phyloP scores from a whole-genome alignment of 768 basidiomycete genomes.

The Pleurotus eryngii region DNA sequence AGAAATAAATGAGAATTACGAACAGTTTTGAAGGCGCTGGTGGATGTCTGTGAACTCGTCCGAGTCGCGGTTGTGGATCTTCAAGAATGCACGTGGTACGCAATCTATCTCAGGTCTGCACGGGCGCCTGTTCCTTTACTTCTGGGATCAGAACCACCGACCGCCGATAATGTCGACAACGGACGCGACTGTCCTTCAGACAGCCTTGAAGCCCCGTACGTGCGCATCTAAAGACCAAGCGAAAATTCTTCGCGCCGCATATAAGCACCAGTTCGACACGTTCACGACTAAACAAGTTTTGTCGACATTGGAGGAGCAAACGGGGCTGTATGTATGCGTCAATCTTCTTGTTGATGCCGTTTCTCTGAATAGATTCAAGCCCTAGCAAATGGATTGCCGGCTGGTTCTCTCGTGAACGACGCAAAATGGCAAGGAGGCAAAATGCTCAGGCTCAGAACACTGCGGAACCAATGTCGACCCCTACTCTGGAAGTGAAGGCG shows the following conservation, averaged over 20 bases:
- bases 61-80: no score
- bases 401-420: background rate
- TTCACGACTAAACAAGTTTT: background rate
- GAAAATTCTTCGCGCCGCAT: background rate
- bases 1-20: background rate
- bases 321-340: constrained; percentile 3
- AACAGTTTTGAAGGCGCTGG: background rate
- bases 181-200: no score
- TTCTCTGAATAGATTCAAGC: background rate
- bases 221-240: background rate
- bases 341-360: background rate
- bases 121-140: no score
- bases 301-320: background rate
- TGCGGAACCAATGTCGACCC: background rate
- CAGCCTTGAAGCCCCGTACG: background rate
- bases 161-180: no score
- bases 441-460: background rate
- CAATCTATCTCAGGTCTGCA: no score
- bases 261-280: background rate
- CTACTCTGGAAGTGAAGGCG: background rate
- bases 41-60: no score
- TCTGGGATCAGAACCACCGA: no score
- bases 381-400: constrained; percentile 4
- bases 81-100: no score
- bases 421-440: background rate